These are phyloP conservation scores for Neonectria hederae DNA, from an alignment of 2,329 filamentous ascomycete species.

Conservation along the genomic window DNA sequence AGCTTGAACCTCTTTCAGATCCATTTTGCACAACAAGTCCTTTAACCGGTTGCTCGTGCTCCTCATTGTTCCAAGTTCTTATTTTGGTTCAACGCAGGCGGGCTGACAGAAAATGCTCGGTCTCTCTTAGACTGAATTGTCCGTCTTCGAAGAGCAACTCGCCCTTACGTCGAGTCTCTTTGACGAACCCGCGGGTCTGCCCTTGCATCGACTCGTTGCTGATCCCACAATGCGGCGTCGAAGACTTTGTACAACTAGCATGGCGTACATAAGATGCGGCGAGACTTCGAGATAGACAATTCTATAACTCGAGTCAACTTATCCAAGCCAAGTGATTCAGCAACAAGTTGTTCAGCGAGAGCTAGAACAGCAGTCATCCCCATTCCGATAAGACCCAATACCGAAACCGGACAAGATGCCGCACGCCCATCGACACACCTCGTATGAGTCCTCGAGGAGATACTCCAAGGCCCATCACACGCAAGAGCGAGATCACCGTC, in stretches of 20 bases:
- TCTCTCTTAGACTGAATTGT: neutral
- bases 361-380: neutral
- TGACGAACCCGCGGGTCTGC: neutral
- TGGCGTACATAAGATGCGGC: neutral
- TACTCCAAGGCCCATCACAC: neutral
- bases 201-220: neutral
- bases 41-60: neutral
- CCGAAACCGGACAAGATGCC: constrained; percentile 21
- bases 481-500: constrained; percentile 1
- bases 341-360: neutral
- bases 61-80: neutral
- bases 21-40: neutral
- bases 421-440: constrained; percentile 1
- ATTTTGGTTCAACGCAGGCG: neutral
- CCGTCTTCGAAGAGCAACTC: neutral
- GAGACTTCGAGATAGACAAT: neutral
- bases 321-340: constrained; percentile 7
- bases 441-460: constrained; percentile 11
- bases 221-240: neutral
- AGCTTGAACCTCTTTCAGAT: neutral
- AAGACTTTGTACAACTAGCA: neutral
- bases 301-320: neutral
- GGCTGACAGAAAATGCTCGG: neutral
- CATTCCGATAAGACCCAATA: neutral
- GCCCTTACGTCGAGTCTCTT: neutral